Evolutionary conservation across 169 alveolate genomes (phyloP).

Genomic region (Plasmodium ovale): DNA sequence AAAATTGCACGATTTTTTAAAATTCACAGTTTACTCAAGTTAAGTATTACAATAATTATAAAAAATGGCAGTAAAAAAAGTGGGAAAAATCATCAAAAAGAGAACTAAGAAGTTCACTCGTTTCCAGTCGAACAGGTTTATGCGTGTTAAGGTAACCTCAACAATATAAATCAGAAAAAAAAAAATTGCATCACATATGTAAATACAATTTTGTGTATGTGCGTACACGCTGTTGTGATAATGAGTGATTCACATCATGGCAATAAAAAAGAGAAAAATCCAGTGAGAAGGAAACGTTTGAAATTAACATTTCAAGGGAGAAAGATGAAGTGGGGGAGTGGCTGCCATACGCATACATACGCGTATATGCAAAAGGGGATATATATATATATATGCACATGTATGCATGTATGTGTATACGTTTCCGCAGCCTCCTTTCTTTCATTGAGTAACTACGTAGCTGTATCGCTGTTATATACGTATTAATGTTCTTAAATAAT

Average conservation of each 20-base stretch:
- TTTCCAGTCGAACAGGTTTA: conserved; percentile 95
- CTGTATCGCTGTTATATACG: not conserved
- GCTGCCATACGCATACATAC: too few species aligned
- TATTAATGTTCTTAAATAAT: too few species aligned
- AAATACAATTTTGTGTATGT: not conserved
- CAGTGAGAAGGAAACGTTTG: too few species aligned
- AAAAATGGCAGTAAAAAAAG: conserved; percentile 87
- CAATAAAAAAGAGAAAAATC: too few species aligned
- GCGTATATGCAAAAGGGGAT: too few species aligned
- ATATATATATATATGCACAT: not conserved
- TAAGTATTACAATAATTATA: not conserved
- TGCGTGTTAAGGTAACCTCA: conserved; percentile 92
- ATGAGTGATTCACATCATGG: too few species aligned
- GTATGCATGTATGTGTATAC: not conserved
- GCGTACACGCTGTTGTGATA: too few species aligned
- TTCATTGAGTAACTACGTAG: too few species aligned
- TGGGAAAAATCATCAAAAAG: conserved; percentile 92
- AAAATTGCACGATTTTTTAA: too few species aligned
- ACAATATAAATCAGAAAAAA: not conserved
- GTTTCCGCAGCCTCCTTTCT: not conserved
- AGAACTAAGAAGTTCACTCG: conserved; percentile 95
- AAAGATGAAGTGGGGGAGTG: too few species aligned
- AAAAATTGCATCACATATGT: not conserved
- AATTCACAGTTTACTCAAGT: too few species aligned
- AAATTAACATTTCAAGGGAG: too few species aligned